A percentile compares a stretch with the other conserved stretches of the same genome.
These are phyloP conservation scores for Fusarium paranaense DNA, from an alignment of 2,329 filamentous ascomycete genomes.

Conservation along the genomic window DNA sequence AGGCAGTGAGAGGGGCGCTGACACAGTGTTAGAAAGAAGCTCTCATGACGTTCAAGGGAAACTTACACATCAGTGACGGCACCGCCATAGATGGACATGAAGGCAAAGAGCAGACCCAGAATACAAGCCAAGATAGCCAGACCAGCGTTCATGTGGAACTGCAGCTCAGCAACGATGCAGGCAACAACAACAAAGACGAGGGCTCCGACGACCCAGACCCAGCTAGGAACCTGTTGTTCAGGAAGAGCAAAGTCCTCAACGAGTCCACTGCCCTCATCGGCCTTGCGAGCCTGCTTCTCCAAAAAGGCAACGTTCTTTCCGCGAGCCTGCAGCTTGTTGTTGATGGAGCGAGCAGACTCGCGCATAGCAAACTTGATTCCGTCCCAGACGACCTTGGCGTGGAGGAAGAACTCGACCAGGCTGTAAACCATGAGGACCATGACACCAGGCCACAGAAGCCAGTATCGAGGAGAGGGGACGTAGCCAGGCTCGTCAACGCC, in stretches of 20 bases:
- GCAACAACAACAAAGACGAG: constrained; percentile 63
- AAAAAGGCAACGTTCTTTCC: constrained; percentile 50
- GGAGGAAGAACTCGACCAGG: constrained; percentile 55
- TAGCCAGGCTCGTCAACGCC: constrained; percentile 45
- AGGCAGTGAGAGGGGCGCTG: constrained; percentile 72
- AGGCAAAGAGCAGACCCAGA: constrained; percentile 68
- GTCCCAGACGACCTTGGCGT: constrained; percentile 52
- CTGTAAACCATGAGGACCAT: constrained; percentile 58
- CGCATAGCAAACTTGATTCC: constrained; percentile 51
- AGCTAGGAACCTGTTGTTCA: constrained; percentile 62
- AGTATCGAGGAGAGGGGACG: constrained; percentile 54
- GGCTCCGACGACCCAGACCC: constrained; percentile 64
- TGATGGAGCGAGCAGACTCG: constrained; percentile 45
- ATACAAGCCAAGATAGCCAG: constrained; percentile 66
- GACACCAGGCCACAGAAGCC: constrained; percentile 58
- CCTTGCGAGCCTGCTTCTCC: constrained; percentile 51
- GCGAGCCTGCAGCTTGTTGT: constrained; percentile 46
- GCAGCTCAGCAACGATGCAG: constrained; percentile 61
- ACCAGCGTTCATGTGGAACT: constrained; percentile 68
- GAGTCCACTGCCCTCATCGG: constrained; percentile 45
- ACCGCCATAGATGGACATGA: constrained; percentile 61
- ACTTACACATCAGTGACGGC: constrained; percentile 64
- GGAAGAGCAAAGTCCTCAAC: constrained; percentile 55
- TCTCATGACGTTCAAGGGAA: neutral
- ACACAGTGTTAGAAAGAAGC: neutral